Percentiles rank a stretch among this genome's conserved stretches.
phyloP scores from a whole-genome alignment of 345 rosid species.

The Capsella bursapastoris region DNA sequence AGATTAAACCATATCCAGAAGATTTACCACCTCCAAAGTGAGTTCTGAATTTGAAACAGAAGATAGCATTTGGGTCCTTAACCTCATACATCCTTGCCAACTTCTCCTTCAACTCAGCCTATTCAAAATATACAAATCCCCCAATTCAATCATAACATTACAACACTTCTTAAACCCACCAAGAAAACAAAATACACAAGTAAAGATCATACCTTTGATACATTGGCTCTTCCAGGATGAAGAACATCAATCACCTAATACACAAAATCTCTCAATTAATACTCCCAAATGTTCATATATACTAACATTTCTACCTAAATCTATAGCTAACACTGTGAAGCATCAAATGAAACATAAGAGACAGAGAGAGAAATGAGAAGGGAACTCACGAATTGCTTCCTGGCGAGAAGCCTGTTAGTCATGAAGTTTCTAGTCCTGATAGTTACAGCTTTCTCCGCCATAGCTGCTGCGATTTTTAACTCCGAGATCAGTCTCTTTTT shows the following conservation, averaged over 20 bases:
- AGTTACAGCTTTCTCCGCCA: slow-evolving; percentile 94
- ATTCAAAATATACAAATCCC: background rate
- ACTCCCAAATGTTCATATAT: background rate
- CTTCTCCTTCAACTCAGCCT: slow-evolving; percentile 95
- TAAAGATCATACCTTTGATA: slow-evolving; percentile 60
- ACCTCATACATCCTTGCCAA: slow-evolving; percentile 85
- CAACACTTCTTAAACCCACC: background rate
- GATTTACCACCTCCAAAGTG: slow-evolving; percentile 99
- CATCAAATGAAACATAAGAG: background rate
- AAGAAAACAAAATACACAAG: background rate
- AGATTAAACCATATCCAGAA: slow-evolving; percentile 93
- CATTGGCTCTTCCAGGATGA: slow-evolving; percentile 94
- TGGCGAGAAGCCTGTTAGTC: slow-evolving; percentile 95
- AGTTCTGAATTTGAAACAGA: slow-evolving; percentile 94
- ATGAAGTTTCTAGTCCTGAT: slow-evolving; percentile 91
- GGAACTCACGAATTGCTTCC: slow-evolving; percentile 90
- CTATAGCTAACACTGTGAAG: background rate
- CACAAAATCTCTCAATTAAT: background rate
- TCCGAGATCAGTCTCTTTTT: slow-evolving; percentile 27
- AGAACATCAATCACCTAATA: slow-evolving; percentile 88
- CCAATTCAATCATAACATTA: background rate
- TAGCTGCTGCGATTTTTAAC: slow-evolving; percentile 38
- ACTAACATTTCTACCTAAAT: background rate
- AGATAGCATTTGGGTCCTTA: slow-evolving; percentile 85
- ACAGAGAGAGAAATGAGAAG: too few species aligned